Percentiles rank a stretch among this genome's conserved stretches.
These are phyloP conservation scores for Rhizopus arrhizus DNA, from an alignment of 371 early-diverging fungal genomes.

Conservation along the genomic window DNA sequence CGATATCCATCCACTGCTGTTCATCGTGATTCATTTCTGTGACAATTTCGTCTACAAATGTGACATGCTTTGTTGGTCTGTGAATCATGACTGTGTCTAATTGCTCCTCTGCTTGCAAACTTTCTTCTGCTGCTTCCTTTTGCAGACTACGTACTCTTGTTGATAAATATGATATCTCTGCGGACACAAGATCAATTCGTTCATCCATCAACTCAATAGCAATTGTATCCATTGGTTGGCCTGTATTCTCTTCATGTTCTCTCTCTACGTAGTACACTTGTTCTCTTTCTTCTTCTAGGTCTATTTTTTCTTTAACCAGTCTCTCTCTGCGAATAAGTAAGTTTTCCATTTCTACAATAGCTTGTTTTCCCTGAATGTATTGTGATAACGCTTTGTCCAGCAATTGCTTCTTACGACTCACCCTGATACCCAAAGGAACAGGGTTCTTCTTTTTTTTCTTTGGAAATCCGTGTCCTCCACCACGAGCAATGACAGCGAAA, in stretches of 20 bases:
- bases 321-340: slow-evolving; percentile 47
- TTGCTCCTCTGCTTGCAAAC: slow-evolving; percentile 47
- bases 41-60: slow-evolving; percentile 53
- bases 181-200: slow-evolving; percentile 73
- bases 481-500: slow-evolving; percentile 44
- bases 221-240: slow-evolving; percentile 45
- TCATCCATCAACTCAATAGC: slow-evolving; percentile 73
- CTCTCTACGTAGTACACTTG: slow-evolving; percentile 57
- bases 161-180: slow-evolving; percentile 74
- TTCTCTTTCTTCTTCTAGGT: slow-evolving; percentile 67
- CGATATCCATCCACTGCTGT: slow-evolving; percentile 42
- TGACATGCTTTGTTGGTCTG: slow-evolving; percentile 44
- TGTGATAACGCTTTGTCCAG: slow-evolving; percentile 57
- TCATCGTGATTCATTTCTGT: slow-evolving; percentile 30
- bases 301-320: slow-evolving; percentile 64
- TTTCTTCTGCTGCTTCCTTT: slow-evolving; percentile 55
- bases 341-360: slow-evolving; percentile 41
- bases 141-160: slow-evolving; percentile 65
- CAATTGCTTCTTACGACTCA: slow-evolving; percentile 55
- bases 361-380: slow-evolving; percentile 49
- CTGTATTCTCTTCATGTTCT: slow-evolving; percentile 49
- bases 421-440: slow-evolving; percentile 27
- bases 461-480: slow-evolving; percentile 39
- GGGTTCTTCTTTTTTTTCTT: slow-evolving; percentile 25
- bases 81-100: slow-evolving; percentile 30